A percentile compares a stretch with the other conserved stretches of the same genome.
These are phyloP conservation scores for Fusarium burgessii DNA, from an alignment of 2,329 filamentous ascomycete genomes.

Conservation along the genomic window DNA sequence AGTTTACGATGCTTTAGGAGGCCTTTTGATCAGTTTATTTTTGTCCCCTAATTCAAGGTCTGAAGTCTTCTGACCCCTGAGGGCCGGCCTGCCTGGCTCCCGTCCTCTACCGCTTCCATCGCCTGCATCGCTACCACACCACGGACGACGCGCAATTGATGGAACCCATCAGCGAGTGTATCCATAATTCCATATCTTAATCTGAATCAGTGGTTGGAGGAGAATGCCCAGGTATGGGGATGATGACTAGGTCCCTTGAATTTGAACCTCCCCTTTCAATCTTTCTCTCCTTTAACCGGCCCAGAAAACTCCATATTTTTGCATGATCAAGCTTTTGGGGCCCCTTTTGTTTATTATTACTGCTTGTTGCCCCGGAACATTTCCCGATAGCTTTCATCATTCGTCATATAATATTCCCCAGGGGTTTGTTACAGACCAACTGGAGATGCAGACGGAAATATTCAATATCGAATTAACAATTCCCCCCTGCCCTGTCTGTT, in stretches of 20 bases:
- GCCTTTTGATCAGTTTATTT: too few species aligned
- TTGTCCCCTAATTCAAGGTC: too few species aligned
- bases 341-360: constrained; percentile 21
- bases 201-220: constrained; percentile 15
- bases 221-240: background rate
- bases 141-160: constrained; percentile 27
- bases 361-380: constrained; percentile 18
- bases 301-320: constrained; percentile 24
- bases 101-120: constrained; percentile 9
- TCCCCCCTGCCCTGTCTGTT: constrained; percentile 1
- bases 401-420: background rate
- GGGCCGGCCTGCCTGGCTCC: background rate
- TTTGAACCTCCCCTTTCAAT: constrained; percentile 4
- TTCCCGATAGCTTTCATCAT: background rate
- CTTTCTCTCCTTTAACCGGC: constrained; percentile 15
- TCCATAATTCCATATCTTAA: constrained; percentile 3
- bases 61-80: too few species aligned
- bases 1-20: too few species aligned
- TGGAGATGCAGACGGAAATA: constrained; percentile 15
- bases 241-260: constrained; percentile 8
- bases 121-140: background rate
- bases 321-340: constrained; percentile 30
- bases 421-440: constrained; percentile 21
- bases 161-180: background rate
- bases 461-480: constrained; percentile 2